Percentiles rank a stretch among this genome's conserved stretches.
Conservation (phyloP, 2,329 filamentous ascomycete genomes). For the Nemania diffusa region DNA sequence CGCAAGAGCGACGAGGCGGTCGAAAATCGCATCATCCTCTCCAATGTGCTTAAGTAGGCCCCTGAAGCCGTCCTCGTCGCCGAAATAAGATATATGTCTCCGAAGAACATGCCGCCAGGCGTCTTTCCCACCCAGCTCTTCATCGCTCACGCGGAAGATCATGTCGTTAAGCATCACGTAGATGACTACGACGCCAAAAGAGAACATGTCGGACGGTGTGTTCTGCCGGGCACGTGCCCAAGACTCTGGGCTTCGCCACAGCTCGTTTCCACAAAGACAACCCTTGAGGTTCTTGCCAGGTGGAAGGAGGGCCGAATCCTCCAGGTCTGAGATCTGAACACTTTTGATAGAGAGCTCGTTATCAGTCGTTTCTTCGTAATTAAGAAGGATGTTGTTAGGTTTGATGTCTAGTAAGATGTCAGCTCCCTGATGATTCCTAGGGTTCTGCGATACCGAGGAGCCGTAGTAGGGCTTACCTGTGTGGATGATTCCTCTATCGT, state of each 20-base stretch:
- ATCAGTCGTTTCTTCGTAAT: conserved; percentile 42
- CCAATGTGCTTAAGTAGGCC: conserved; percentile 25
- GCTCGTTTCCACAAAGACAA: conserved; percentile 45
- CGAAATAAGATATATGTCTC: conserved; percentile 25
- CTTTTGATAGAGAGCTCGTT: conserved; percentile 38
- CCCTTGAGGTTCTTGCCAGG: conserved; percentile 42
- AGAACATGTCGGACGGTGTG: conserved; percentile 50
- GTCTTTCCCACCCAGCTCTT: conserved; percentile 38
- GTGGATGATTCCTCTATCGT: conserved; percentile 49
- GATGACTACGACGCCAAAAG: conserved; percentile 49
- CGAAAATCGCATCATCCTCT: conserved; percentile 25
- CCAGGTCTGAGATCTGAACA: conserved; percentile 48
- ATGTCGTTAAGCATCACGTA: conserved; percentile 48
- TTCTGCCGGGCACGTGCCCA: conserved; percentile 48
- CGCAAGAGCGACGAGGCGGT: conserved; percentile 15
- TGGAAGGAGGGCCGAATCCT: conserved; percentile 45
- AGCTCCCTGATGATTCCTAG: background rate
- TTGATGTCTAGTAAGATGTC: conserved; percentile 49
- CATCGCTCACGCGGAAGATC: conserved; percentile 44
- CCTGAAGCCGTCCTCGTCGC: conserved; percentile 16
- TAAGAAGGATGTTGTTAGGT: conserved; percentile 51
- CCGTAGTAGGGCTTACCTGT: conserved; percentile 39
- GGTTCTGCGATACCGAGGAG: background rate
- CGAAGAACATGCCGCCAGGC: conserved; percentile 41
- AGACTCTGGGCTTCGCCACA: conserved; percentile 52